Conservation (phyloP, 495 filamentous ascomycete genomes). For the Talaromyces proteolyticus region DNA sequence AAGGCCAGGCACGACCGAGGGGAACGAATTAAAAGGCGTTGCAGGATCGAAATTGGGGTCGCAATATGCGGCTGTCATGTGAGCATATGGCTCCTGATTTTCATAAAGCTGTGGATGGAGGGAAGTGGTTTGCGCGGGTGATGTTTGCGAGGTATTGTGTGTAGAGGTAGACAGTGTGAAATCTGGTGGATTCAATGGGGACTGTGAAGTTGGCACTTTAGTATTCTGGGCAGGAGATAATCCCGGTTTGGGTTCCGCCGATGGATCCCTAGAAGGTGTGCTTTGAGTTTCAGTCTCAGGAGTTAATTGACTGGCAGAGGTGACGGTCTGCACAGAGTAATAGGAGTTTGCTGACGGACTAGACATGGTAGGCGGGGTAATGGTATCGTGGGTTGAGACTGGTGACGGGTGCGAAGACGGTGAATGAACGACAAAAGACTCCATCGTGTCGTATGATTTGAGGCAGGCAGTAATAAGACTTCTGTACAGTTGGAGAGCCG, state of each 20-base stretch:
- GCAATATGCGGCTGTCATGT: constrained; percentile 16
- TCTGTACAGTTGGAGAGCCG: constrained; percentile 73
- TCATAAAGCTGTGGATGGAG: constrained; percentile 6
- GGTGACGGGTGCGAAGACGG: constrained; percentile 48
- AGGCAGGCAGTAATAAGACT: constrained; percentile 77
- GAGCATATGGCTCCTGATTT: constrained; percentile 15
- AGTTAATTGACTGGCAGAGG: constrained; percentile 17
- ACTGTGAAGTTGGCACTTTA: constrained; percentile 48
- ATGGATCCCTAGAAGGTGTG: constrained; percentile 32
- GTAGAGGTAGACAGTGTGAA: constrained; percentile 60
- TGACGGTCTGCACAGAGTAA: constrained; percentile 25
- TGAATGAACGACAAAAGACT: constrained; percentile 60
- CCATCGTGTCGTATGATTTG: constrained; percentile 70
- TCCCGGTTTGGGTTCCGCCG: constrained; percentile 21
- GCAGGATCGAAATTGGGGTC: constrained; percentile 32
- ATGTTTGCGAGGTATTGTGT: constrained; percentile 11
- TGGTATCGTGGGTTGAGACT: constrained; percentile 32
- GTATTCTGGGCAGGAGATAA: constrained; percentile 13
- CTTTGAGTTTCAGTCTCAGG: constrained; percentile 27
- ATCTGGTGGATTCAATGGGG: constrained; percentile 48
- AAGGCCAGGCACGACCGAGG: constrained; percentile 37
- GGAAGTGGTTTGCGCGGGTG: not conserved
- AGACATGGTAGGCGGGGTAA: constrained; percentile 44
- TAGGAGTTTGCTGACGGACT: constrained; percentile 37
- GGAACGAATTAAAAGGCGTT: constrained; percentile 40